These are phyloP conservation scores for Lavandula angustifolia DNA, from an alignment of 257 asterid species.

Conservation along the genomic window DNA sequence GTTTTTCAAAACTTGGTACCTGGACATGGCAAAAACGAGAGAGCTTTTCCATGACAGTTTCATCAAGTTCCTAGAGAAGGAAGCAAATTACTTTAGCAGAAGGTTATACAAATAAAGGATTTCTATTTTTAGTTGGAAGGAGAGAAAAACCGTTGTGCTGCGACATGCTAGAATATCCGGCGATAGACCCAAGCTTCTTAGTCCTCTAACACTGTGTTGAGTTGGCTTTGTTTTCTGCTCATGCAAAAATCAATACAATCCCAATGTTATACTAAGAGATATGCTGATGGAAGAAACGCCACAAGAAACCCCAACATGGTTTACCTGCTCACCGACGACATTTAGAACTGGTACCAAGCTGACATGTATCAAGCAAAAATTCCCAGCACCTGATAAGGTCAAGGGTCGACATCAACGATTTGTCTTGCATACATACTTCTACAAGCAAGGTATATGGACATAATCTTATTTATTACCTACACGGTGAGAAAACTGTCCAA, in stretches of 20 bases:
- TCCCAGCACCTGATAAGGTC: slow-evolving; percentile 68
- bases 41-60: slow-evolving; percentile 69
- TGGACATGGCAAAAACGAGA: slow-evolving; percentile 88
- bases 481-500: slow-evolving; percentile 85
- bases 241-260: slow-evolving; percentile 19
- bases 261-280: slow-evolving; percentile 22
- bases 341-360: slow-evolving; percentile 88
- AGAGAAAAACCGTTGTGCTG: slow-evolving; percentile 67
- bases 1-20: slow-evolving; percentile 40
- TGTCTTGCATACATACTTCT: background rate
- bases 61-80: slow-evolving; percentile 68
- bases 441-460: slow-evolving; percentile 12
- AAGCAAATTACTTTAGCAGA: slow-evolving; percentile 24
- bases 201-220: slow-evolving; percentile 92
- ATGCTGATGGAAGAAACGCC: slow-evolving; percentile 16
- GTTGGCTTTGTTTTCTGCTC: slow-evolving; percentile 97
- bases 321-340: slow-evolving; percentile 94
- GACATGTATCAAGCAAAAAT: slow-evolving; percentile 91
- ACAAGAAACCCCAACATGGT: slow-evolving; percentile 19
- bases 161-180: slow-evolving; percentile 94
- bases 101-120: background rate
- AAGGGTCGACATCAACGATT: slow-evolving; percentile 13
- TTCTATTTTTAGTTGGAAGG: background rate
- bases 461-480: slow-evolving; percentile 60
- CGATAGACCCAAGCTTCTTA: slow-evolving; percentile 80